phyloP scores from a whole-genome alignment of 2,329 filamentous ascomycete genomes.

The Aureobasidium sp. region DNA sequence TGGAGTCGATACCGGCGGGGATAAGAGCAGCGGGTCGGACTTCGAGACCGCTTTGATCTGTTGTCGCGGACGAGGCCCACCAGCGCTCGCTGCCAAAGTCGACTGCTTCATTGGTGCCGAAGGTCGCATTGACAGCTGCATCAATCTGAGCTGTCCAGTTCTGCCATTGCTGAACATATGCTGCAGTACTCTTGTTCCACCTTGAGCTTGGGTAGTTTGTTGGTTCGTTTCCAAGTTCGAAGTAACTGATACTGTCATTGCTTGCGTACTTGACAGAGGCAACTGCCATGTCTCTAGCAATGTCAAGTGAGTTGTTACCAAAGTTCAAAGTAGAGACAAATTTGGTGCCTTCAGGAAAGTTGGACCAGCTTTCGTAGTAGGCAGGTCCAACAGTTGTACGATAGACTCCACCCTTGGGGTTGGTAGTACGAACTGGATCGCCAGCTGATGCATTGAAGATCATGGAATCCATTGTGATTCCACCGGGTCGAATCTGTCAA shows the following conservation, averaged over 20 bases:
- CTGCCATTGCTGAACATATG: conserved; percentile 25
- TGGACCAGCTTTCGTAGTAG: conserved; percentile 25
- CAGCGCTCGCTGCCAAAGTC: conserved; percentile 17
- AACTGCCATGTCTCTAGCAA: conserved; percentile 22
- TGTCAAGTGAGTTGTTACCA: conserved; percentile 22
- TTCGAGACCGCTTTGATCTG: conserved; percentile 21
- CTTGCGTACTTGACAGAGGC: conserved; percentile 22
- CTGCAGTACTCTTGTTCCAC: conserved; percentile 20
- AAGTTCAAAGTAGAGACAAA: conserved; percentile 25
- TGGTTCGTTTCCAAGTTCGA: conserved; percentile 25
- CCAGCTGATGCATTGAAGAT: conserved; percentile 21
- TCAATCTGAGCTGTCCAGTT: conserved; percentile 23
- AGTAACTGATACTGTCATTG: conserved; percentile 18
- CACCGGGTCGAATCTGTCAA: conserved; percentile 20
- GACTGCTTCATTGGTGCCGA: not conserved
- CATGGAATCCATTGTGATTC: conserved; percentile 26
- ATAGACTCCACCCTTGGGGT: conserved; percentile 21
- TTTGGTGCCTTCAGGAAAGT: conserved; percentile 22
- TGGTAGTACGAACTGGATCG: conserved; percentile 20
- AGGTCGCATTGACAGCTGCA: conserved; percentile 17
- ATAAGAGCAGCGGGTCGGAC: conserved; percentile 24
- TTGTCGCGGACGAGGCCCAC: conserved; percentile 24
- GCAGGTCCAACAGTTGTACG: conserved; percentile 23
- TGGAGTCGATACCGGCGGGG: conserved; percentile 21
- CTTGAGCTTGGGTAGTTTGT: conserved; percentile 21